Evolutionary conservation across 495 filamentous ascomycete genomes (phyloP).

Genomic region (Aeminium ludgeri): DNA sequence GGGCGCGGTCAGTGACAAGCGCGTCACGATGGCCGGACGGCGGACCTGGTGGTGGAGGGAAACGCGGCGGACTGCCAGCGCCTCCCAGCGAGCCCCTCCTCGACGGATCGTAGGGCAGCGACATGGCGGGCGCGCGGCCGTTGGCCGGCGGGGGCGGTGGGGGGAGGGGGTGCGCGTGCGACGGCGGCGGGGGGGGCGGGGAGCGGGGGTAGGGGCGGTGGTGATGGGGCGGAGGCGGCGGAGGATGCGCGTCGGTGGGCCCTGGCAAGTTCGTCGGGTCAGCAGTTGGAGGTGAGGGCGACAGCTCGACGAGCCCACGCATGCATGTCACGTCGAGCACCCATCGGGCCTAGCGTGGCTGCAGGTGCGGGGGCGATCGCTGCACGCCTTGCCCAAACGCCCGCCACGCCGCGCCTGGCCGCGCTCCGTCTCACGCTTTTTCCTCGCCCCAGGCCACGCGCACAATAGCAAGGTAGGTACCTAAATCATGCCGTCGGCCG

Average conservation of each 20-base stretch:
- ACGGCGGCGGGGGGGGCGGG: conserved; percentile 1
- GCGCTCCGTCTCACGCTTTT: too few species aligned
- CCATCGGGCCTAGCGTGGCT: not conserved
- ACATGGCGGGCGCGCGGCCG: conserved; percentile 14
- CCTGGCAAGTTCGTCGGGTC: too few species aligned
- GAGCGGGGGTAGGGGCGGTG: too few species aligned
- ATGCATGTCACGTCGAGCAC: too few species aligned
- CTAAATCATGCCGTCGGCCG: too few species aligned
- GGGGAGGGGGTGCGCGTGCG: conserved; percentile 6
- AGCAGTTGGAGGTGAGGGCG: too few species aligned
- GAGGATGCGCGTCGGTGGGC: not conserved
- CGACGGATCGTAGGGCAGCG: conserved; percentile 19
- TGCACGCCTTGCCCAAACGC: too few species aligned
- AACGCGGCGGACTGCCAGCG: conserved; percentile 17
- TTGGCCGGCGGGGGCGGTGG: conserved; percentile 22
- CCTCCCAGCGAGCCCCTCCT: conserved; percentile 23
- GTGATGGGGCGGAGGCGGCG: not conserved
- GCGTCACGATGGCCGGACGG: not conserved
- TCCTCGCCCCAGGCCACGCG: too few species aligned
- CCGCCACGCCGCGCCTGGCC: too few species aligned
- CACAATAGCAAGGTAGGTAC: too few species aligned
- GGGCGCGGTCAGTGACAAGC: not conserved
- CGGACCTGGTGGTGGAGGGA: not conserved
- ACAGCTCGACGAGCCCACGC: too few species aligned
- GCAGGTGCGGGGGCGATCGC: conserved; percentile 1